Evolutionary conservation across 768 basidiomycete genomes (phyloP).

Genomic region (Phanerodontia chrysosporium): DNA sequence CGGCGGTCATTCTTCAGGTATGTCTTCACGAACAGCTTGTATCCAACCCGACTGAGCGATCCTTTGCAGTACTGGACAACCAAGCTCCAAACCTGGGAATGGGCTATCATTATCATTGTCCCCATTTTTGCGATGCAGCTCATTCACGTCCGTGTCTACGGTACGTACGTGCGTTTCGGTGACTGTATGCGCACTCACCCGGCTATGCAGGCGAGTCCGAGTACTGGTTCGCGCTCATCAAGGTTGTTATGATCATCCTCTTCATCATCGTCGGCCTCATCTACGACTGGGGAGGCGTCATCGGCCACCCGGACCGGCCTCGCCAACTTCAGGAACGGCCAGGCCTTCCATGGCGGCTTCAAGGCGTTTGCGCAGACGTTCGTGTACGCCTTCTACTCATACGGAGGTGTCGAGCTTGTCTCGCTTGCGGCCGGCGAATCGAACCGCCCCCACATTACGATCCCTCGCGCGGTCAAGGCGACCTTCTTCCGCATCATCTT

Average conservation of each 20-base stretch:
- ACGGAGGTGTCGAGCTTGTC: slow-evolving; percentile 66
- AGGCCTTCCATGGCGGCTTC: slow-evolving; percentile 54
- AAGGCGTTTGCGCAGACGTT: slow-evolving; percentile 52
- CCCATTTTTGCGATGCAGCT: slow-evolving; percentile 51
- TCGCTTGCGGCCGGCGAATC: slow-evolving; percentile 72
- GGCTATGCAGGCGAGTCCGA: slow-evolving; percentile 48
- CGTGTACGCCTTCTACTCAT: slow-evolving; percentile 69
- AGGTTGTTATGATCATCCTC: slow-evolving; percentile 56
- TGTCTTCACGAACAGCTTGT: background rate
- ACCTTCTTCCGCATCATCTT: slow-evolving; percentile 64
- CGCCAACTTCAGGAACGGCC: slow-evolving; percentile 43
- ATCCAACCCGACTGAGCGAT: background rate
- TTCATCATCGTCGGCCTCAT: slow-evolving; percentile 64
- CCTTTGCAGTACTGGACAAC: slow-evolving; percentile 40
- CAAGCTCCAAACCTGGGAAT: slow-evolving; percentile 46
- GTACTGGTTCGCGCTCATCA: slow-evolving; percentile 63
- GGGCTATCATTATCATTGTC: slow-evolving; percentile 51
- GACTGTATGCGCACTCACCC: background rate
- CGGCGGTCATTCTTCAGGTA: slow-evolving; percentile 48
- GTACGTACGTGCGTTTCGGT: slow-evolving; percentile 25
- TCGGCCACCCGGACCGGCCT: slow-evolving; percentile 52
- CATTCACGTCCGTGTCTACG: slow-evolving; percentile 55
- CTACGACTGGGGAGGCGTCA: slow-evolving; percentile 57
- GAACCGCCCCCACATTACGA: slow-evolving; percentile 54
- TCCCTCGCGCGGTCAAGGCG: slow-evolving; percentile 62